Percentiles rank a stretch among this genome's conserved stretches.
Conservation (phyloP, 2,329 filamentous ascomycete genomes). For the Pseudodiploospora longispora region DNA sequence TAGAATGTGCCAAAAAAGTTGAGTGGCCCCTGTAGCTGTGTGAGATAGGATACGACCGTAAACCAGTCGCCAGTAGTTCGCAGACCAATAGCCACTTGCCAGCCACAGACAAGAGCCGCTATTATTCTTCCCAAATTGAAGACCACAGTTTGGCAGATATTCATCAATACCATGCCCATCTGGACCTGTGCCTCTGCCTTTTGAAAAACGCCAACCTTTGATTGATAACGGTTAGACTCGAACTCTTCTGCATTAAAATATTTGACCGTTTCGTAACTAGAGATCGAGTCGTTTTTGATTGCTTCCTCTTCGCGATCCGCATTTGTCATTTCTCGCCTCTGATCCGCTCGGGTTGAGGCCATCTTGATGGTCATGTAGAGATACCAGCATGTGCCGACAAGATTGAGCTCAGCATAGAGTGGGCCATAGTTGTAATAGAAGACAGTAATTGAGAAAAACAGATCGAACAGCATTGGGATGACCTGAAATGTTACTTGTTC, state of each 20-base stretch:
- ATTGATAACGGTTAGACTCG: constrained; percentile 65
- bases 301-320: constrained; percentile 91
- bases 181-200: constrained; percentile 67
- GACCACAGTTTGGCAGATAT: constrained; percentile 70
- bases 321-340: constrained; percentile 89
- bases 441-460: constrained; percentile 69
- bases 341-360: constrained; percentile 85
- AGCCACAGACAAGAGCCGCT: constrained; percentile 66
- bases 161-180: constrained; percentile 70
- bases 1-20: constrained; percentile 96
- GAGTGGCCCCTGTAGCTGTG: constrained; percentile 69
- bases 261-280: constrained; percentile 94
- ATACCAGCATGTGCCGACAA: constrained; percentile 90
- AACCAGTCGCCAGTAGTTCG: constrained; percentile 65
- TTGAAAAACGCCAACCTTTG: constrained; percentile 65
- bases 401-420: constrained; percentile 82
- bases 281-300: constrained; percentile 97
- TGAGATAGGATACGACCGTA: constrained; percentile 65
- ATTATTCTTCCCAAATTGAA: constrained; percentile 71
- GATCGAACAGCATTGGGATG: constrained; percentile 86
- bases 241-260: constrained; percentile 82
- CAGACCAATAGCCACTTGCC: constrained; percentile 62
- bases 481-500: constrained; percentile 96
- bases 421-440: constrained; percentile 58
- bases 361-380: constrained; percentile 94